These are phyloP conservation scores for Yamadazyma insecticola DNA, from an alignment of 805 yeast genomes.

Conservation along the genomic window DNA sequence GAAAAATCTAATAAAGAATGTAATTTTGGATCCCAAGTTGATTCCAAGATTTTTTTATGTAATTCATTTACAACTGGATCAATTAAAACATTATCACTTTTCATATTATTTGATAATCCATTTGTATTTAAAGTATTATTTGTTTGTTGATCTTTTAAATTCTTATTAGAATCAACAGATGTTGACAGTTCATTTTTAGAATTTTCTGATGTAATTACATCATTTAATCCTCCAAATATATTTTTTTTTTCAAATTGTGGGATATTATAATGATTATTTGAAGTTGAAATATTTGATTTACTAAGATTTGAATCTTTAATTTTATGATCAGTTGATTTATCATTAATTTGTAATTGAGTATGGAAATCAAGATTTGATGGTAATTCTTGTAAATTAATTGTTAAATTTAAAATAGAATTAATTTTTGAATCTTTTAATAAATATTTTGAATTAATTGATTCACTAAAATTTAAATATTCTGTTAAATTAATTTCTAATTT, in stretches of 20 bases:
- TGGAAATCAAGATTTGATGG: constrained; percentile 37
- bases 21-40: constrained; percentile 56
- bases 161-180: not conserved
- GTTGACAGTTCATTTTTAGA: constrained; percentile 3
- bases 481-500: constrained; percentile 60
- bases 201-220: constrained; percentile 14
- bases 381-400: constrained; percentile 47
- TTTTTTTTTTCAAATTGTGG: constrained; percentile 40
- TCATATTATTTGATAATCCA: constrained; percentile 1
- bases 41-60: constrained; percentile 51
- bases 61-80: constrained; percentile 49
- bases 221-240: constrained; percentile 49
- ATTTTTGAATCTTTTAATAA: constrained; percentile 74
- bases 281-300: constrained; percentile 1
- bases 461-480: constrained; percentile 59
- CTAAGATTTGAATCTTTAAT: constrained; percentile 3
- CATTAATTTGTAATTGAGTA: constrained; percentile 36
- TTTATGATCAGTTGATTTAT: constrained; percentile 12
- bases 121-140: not conserved
- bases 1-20: constrained; percentile 45
- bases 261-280: constrained; percentile 28
- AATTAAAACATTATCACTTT: constrained; percentile 18
- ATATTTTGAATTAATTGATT: constrained; percentile 55
- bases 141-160: not conserved
- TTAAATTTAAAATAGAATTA: constrained; percentile 69